Evolutionary conservation across 208 protist species (phyloP).

Genomic region (Histomonas meleagridis): DNA sequence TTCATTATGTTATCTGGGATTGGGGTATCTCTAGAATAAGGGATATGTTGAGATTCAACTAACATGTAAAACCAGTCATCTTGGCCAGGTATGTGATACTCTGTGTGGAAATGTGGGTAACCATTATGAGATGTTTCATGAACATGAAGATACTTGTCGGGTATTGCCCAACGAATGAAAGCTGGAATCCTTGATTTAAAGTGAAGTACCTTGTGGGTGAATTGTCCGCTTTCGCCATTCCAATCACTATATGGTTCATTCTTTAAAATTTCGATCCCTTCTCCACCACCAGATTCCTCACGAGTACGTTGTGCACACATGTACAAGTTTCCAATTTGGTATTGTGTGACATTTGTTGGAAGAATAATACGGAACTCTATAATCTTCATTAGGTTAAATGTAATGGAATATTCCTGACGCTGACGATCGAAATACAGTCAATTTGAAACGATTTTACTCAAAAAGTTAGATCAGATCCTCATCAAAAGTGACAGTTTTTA

Average conservation of each 20-base stretch:
- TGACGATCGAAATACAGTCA: too few relatives aligned
- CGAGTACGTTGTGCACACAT: slow-evolving; percentile 18
- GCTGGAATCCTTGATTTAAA: slow-evolving; percentile 9
- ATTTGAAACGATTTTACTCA: too few relatives aligned
- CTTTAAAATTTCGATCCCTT: slow-evolving; percentile 22
- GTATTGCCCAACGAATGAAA: background rate
- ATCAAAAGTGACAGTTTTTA: too few relatives aligned
- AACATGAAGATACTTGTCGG: slow-evolving; percentile 4
- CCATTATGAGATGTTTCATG: slow-evolving; percentile 28
- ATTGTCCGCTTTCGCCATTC: slow-evolving; percentile 19
- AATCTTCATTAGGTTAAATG: too few relatives aligned
- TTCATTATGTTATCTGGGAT: background rate
- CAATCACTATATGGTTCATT: slow-evolving; percentile 17
- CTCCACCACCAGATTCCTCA: background rate
- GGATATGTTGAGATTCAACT: background rate
- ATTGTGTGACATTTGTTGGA: slow-evolving; percentile 28
- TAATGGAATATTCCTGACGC: too few relatives aligned
- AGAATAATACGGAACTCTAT: background rate
- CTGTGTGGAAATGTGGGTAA: slow-evolving; percentile 30
- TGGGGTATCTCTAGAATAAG: background rate
- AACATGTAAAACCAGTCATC: background rate
- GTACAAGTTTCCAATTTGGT: slow-evolving; percentile 22
- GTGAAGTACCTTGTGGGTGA: slow-evolving; percentile 29
- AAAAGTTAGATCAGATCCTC: too few relatives aligned
- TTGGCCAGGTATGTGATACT: background rate